Percentiles rank a stretch among this genome's conserved stretches.
These are phyloP conservation scores for Sequoia sempervirens DNA, from an alignment of 75 land plant species.

Conservation along the genomic window DNA sequence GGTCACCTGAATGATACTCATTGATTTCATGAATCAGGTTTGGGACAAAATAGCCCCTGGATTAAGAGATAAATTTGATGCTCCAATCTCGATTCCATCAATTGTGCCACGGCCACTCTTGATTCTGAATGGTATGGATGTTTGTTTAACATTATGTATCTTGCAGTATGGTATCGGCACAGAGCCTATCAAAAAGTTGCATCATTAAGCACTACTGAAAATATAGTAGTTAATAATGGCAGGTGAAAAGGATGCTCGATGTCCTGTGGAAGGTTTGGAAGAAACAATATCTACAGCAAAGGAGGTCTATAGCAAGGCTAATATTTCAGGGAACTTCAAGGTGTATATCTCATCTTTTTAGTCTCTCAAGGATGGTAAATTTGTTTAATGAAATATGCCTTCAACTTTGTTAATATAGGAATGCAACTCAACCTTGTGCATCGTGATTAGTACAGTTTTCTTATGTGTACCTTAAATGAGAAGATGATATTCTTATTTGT, in stretches of 20 bases:
- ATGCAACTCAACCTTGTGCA: background rate
- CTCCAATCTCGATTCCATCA: constrained; percentile 58
- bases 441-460: background rate
- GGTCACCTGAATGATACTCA: background rate
- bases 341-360: constrained; percentile 17
- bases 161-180: background rate
- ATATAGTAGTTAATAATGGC: background rate
- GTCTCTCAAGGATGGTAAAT: constrained; percentile 1
- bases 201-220: constrained; percentile 2
- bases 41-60: constrained; percentile 96
- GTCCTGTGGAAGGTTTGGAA: constrained; percentile 68
- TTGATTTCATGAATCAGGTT: constrained; percentile 45
- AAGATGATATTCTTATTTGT: background rate
- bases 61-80: constrained; percentile 61
- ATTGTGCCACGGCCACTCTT: constrained; percentile 90
- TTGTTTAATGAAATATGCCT: background rate
- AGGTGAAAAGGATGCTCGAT: constrained; percentile 82
- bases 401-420: background rate
- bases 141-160: background rate
- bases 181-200: background rate
- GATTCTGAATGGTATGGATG: constrained; percentile 75
- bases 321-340: constrained; percentile 62
- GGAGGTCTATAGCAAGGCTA: constrained; percentile 36
- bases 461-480: background rate
- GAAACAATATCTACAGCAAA: constrained; percentile 21